These are phyloP conservation scores for Paraconiothyrium sp. DNA, from an alignment of 2,329 filamentous ascomycete genomes.

Conservation along the genomic window DNA sequence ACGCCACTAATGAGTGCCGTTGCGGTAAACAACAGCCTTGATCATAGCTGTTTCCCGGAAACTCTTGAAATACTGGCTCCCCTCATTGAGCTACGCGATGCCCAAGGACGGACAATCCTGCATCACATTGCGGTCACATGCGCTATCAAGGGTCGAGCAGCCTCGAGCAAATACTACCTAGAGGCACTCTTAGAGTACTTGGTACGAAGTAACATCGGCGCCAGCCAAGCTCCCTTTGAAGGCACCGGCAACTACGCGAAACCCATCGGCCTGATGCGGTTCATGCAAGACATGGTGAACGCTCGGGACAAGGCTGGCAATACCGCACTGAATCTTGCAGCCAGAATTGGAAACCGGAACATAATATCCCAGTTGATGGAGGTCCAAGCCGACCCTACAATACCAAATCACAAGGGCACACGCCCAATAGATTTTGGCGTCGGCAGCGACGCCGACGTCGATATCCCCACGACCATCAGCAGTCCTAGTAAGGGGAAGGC, in stretches of 20 bases:
- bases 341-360: slow-evolving; percentile 89
- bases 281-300: slow-evolving; percentile 98
- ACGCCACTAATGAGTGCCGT: slow-evolving; percentile 94
- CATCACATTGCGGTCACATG: slow-evolving; percentile 97
- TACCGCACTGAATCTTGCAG: slow-evolving; percentile 92
- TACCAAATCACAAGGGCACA: slow-evolving; percentile 88
- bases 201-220: slow-evolving; percentile 72
- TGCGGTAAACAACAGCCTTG: slow-evolving; percentile 91
- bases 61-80: slow-evolving; percentile 87
- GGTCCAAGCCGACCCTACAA: slow-evolving; percentile 91
- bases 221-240: slow-evolving; percentile 45
- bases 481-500: slow-evolving; percentile 51
- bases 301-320: slow-evolving; percentile 93
- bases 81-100: slow-evolving; percentile 89
- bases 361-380: slow-evolving; percentile 97
- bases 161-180: slow-evolving; percentile 93
- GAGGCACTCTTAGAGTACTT: slow-evolving; percentile 95
- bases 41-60: slow-evolving; percentile 89
- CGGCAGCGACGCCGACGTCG: slow-evolving; percentile 69
- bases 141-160: slow-evolving; percentile 90
- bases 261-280: slow-evolving; percentile 86
- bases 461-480: slow-evolving; percentile 49
- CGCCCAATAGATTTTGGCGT: slow-evolving; percentile 95
- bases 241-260: slow-evolving; percentile 67
- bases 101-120: slow-evolving; percentile 87